Evolutionary conservation across 1,284 basidiomycete species (phyloP).

Genomic region (Vanrija humicola): DNA sequence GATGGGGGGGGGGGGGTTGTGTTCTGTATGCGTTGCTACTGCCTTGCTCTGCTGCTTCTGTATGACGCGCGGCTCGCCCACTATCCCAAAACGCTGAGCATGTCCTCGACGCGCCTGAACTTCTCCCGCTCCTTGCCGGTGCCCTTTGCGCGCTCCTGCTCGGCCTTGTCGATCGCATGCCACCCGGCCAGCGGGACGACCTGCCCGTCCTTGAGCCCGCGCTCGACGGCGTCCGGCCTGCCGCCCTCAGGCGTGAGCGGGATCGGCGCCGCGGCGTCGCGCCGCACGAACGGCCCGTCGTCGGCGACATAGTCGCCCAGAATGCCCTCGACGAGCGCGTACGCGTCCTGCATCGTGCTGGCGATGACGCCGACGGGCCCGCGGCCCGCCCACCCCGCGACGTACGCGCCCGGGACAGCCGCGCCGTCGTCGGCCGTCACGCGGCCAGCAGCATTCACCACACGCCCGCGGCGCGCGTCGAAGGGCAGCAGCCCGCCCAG

Average conservation of each 20-base stretch:
- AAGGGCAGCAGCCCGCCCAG: slow-evolving; percentile 48
- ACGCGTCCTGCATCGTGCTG: slow-evolving; percentile 90
- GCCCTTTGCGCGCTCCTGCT: slow-evolving; percentile 23
- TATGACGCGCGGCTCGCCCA: not conserved
- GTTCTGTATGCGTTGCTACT: not conserved
- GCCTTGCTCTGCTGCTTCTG: not conserved
- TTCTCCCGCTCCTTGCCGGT: slow-evolving; percentile 33
- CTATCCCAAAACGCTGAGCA: slow-evolving; percentile 47
- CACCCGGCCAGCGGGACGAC: slow-evolving; percentile 41
- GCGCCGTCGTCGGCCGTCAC: slow-evolving; percentile 38
- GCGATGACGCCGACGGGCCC: slow-evolving; percentile 92
- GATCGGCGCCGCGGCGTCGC: not conserved
- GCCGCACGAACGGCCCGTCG: not conserved
- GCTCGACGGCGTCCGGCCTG: slow-evolving; percentile 24
- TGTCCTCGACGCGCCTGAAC: slow-evolving; percentile 57
- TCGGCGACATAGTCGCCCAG: slow-evolving; percentile 30
- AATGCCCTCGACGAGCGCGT: slow-evolving; percentile 50
- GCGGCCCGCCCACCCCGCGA: slow-evolving; percentile 87
- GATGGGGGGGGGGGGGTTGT: no score
- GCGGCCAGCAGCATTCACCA: slow-evolving; percentile 45
- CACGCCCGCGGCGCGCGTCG: slow-evolving; percentile 43
- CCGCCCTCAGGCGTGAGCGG: slow-evolving; percentile 21
- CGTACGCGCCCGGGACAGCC: slow-evolving; percentile 66
- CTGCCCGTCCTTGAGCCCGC: slow-evolving; percentile 19
- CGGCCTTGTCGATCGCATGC: slow-evolving; percentile 40